Evolutionary conservation across 768 basidiomycete genomes (phyloP).

Genomic region (Xerocomellus chrysenteron): DNA sequence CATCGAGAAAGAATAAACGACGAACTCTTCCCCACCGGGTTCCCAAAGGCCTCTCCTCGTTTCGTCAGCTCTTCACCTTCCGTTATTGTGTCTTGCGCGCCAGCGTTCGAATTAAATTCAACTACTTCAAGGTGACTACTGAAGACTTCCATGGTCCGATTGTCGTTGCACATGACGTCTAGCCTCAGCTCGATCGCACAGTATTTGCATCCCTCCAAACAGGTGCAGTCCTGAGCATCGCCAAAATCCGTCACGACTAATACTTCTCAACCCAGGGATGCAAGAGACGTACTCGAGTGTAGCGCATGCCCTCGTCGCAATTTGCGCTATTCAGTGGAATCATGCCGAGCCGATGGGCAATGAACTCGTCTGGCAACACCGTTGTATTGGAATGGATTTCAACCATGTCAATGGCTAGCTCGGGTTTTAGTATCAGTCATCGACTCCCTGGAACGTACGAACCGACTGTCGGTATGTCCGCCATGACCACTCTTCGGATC

Average conservation of each 20-base stretch:
- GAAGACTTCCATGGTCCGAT: constrained; percentile 79
- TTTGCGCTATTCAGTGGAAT: constrained; percentile 85
- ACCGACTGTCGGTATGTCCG: constrained; percentile 96
- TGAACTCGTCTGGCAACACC: constrained; percentile 95
- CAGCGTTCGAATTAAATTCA: constrained; percentile 39
- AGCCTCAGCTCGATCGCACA: constrained; percentile 85
- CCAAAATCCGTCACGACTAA: neutral
- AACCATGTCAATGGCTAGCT: constrained; percentile 92
- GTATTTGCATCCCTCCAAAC: constrained; percentile 76
- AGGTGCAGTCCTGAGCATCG: constrained; percentile 79
- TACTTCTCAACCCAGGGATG: neutral
- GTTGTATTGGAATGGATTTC: constrained; percentile 89
- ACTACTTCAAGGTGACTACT: constrained; percentile 78
- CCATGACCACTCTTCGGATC: constrained; percentile 89
- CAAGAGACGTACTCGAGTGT: constrained; percentile 57
- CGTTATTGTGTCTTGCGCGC: constrained; percentile 32
- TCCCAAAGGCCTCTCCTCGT: constrained; percentile 71
- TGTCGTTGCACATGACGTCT: constrained; percentile 71
- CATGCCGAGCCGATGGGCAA: constrained; percentile 94
- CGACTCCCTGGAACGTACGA: constrained; percentile 30
- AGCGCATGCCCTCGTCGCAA: constrained; percentile 85
- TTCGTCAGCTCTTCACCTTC: constrained; percentile 73
- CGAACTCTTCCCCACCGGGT: constrained; percentile 82
- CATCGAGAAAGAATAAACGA: constrained; percentile 10
- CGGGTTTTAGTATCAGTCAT: constrained; percentile 2